A percentile compares a stretch with the other conserved stretches of the same genome.
phyloP scores from a whole-genome alignment of 2,329 filamentous ascomycete species.

The Alternaria incomplexa region DNA sequence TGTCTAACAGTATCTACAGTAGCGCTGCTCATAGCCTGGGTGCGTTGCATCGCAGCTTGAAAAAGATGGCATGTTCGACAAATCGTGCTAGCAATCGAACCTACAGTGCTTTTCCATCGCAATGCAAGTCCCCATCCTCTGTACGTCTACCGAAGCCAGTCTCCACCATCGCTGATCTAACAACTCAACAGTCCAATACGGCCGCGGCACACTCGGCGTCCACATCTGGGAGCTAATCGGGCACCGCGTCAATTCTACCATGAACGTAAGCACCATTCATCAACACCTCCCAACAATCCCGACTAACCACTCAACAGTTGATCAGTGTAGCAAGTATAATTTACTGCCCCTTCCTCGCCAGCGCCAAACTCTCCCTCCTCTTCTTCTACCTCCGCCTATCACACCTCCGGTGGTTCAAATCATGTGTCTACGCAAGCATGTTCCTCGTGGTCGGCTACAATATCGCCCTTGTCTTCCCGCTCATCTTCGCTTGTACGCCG shows the following conservation, averaged over 20 bases:
- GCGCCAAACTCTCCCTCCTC: constrained; percentile 28
- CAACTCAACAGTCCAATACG: constrained; percentile 11
- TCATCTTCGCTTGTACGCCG: constrained; percentile 30
- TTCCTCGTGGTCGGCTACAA: constrained; percentile 28
- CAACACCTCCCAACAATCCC: neutral
- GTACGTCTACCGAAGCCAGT: neutral
- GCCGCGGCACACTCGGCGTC: constrained; percentile 20
- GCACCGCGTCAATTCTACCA: constrained; percentile 10
- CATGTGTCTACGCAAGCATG: constrained; percentile 20
- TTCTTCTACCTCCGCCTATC: constrained; percentile 26
- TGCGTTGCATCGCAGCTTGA: neutral
- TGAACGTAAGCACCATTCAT: constrained; percentile 9
- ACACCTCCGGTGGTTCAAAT: constrained; percentile 16
- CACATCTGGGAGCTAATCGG: constrained; percentile 29
- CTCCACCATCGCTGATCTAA: neutral
- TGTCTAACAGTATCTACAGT: neutral
- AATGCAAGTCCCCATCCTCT: constrained; percentile 14
- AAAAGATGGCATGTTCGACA: neutral
- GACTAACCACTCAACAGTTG: constrained; percentile 5
- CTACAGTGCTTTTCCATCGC: constrained; percentile 11
- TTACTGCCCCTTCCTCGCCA: constrained; percentile 21
- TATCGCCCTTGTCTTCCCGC: constrained; percentile 23
- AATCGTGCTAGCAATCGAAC: neutral
- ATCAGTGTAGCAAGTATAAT: constrained; percentile 13
- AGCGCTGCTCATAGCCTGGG: constrained; percentile 19